Evolutionary conservation across 2,329 filamentous ascomycete genomes (phyloP).

Genomic region (Fusarium solani-melongenae): DNA sequence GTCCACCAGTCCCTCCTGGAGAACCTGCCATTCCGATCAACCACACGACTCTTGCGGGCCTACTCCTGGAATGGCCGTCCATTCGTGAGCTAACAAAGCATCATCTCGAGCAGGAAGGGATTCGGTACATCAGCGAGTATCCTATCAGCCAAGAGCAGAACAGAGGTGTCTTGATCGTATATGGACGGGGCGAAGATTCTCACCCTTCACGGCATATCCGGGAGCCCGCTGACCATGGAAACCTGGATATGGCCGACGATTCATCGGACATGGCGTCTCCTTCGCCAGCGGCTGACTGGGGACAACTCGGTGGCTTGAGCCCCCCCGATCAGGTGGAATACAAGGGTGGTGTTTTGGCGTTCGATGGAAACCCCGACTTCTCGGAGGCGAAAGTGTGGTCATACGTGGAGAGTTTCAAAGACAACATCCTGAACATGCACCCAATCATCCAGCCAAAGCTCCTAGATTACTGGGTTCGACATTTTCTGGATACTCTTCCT

Average conservation of each 20-base stretch:
- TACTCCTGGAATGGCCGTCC: constrained; percentile 78
- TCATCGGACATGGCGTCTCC: constrained; percentile 65
- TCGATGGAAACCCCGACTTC: constrained; percentile 66
- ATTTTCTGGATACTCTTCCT: constrained; percentile 63
- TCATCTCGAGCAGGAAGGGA: constrained; percentile 59
- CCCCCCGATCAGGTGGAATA: constrained; percentile 56
- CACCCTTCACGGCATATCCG: constrained; percentile 65
- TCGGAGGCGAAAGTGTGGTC: constrained; percentile 60
- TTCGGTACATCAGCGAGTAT: constrained; percentile 73
- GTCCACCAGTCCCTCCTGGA: constrained; percentile 64
- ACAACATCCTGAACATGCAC: constrained; percentile 73
- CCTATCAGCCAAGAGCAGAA: constrained; percentile 80
- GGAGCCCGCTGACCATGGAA: constrained; percentile 53
- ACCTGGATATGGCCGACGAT: constrained; percentile 58
- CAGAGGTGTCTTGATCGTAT: constrained; percentile 79
- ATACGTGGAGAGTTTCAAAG: constrained; percentile 68
- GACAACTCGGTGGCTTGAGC: constrained; percentile 65
- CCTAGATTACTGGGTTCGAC: constrained; percentile 63
- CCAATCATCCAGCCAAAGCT: constrained; percentile 67
- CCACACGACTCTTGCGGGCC: constrained; percentile 90
- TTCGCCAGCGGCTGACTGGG: constrained; percentile 68
- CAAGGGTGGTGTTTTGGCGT: constrained; percentile 50
- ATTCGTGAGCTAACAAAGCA: constrained; percentile 72
- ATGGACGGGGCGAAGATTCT: constrained; percentile 81
- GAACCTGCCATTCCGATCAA: constrained; percentile 81